Evolutionary conservation across 179 eudicot species (phyloP), one percentile per base, ranked within the genome.

Genomic region (Monotropa hypopitys): DNA sequence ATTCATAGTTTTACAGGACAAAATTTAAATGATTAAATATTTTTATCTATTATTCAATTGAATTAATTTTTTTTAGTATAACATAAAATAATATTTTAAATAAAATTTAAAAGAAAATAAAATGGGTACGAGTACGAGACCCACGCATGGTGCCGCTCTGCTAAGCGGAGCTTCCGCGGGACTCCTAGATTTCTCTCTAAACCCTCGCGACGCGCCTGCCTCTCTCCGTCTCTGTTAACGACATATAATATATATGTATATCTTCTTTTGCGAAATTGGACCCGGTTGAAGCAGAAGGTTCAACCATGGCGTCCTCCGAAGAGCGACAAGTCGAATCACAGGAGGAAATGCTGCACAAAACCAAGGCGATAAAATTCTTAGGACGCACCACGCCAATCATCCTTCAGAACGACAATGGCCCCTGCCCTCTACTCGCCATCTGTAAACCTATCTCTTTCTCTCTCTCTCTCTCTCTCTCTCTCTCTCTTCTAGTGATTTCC

Each of bases 401-500:
- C 80, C 96, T 94, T 53, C 97, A 94, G 76, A 91, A 94, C 81
- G 97, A 92, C 78, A 92, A 94, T 87, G 98, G 98, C 43, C 98
- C 97, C 61, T 92, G 98, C 71, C 98, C 97, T 78, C 98, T 94
- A 81, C 90, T 92, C 76, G 97, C 97, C 47, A 92, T 94, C 74
- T 90, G 98, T 92, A 92, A 73, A 2, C 43, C 73, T 20, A n/a
- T 61, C 57, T 56, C 47, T 50, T 75, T 72, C 73, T 40, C 50
- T 77, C 68, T 76, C 76, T n/a, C n/a, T n/a, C n/a, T n/a, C n/a
- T n/a, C n/a, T n/a, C n/a, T n/a, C n/a, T n/a, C n/a, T 43, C 68
- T 7, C 0, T 20, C 38, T n/a, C 45, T 72, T 62, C 82, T 87
- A 83, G 84, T 85, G 87, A 83, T 82, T 84, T 70, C 13, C n/a